A percentile compares a stretch with the other conserved stretches of the same genome.
phyloP scores from a whole-genome alignment of 2,329 filamentous ascomycete genomes.

The Teratosphaeriaceae sp. region DNA sequence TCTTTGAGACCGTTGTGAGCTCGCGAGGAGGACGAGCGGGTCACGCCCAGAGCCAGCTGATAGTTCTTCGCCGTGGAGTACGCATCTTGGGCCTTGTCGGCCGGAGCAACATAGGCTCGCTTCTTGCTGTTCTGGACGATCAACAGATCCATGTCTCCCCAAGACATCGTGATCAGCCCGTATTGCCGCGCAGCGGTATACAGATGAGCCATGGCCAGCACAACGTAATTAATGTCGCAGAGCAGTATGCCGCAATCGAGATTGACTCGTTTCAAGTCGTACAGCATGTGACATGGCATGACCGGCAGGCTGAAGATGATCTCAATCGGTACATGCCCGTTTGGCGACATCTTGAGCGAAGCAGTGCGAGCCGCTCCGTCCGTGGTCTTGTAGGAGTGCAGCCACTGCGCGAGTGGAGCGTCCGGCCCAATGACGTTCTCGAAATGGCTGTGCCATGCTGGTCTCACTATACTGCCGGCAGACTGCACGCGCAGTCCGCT shows the following conservation, averaged over 20 bases:
- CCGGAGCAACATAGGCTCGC: background rate
- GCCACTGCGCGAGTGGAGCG: background rate
- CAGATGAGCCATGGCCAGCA: constrained; percentile 4
- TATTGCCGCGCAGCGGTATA: constrained; percentile 2
- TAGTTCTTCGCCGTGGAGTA: background rate
- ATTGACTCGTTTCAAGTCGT: background rate
- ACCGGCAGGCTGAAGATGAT: background rate
- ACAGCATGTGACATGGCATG: background rate
- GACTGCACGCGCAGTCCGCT: background rate
- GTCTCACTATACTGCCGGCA: background rate
- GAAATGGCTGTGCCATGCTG: background rate
- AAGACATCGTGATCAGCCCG: background rate
- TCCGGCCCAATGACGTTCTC: background rate
- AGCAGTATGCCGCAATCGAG: background rate
- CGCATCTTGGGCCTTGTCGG: background rate
- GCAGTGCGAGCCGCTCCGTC: background rate
- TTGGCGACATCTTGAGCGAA: background rate
- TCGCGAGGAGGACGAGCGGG: background rate
- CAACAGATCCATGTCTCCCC: constrained; percentile 1
- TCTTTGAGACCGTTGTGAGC: background rate
- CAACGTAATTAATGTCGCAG: background rate
- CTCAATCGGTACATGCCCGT: background rate
- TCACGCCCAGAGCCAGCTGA: background rate
- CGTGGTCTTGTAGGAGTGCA: background rate
- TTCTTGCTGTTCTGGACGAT: background rate